Base-by-base conservation (phyloP, 2,329 filamentous ascomycete species). In the Ophiostoma tasmaniense region DNA sequence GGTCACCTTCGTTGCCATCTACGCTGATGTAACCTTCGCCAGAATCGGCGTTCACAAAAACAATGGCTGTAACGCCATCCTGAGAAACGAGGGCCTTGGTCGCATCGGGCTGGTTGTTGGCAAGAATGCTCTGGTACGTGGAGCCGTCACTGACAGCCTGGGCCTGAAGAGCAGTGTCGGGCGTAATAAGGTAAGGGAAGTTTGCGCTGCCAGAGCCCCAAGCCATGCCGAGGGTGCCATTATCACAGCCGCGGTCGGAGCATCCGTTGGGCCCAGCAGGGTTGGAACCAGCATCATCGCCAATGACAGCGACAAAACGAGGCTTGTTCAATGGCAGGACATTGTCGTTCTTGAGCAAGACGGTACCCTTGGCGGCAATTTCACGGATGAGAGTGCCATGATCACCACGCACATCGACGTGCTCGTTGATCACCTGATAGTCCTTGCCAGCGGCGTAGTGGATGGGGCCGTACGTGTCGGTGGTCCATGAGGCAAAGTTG, bases 401-500 rank as follows among this genome's bases (percentile, higher is more conserved):
- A 68, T 94, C 83, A 59, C 79, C 84, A 68, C 89, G 91, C n/a
- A 96, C 94, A 75, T 97, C 89, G 30, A 97, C 86, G 73, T 93
- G 91, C 74, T 87, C 84, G 79, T 97, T 91, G 80, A 97, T 84
- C 73, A 89, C 84, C 67, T 87, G 84, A 13, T 68, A 35, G 45
- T 61, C 68, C 1, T n/a, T 89, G n/a, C 84, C 85, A 67, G 85
- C 89, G 11, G 84, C 85, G 66, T 78, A 82, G 76, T 97, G 89
- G 66, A 87, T 75, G 70, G 86, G 90, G 61, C 90, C 91, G 73
- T 85, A 90, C 0, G 90, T 93, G 74, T 94, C 88, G 1, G 82
- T 80, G 0, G 89, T 92, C 94, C 94, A 98, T 5, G 92, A 92
- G 74, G 90, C 89, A 79, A 97, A 97, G 83, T 93, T 98, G 78